Conservation (phyloP, 768 basidiomycete species). For the Tulasnella sp. region DNA sequence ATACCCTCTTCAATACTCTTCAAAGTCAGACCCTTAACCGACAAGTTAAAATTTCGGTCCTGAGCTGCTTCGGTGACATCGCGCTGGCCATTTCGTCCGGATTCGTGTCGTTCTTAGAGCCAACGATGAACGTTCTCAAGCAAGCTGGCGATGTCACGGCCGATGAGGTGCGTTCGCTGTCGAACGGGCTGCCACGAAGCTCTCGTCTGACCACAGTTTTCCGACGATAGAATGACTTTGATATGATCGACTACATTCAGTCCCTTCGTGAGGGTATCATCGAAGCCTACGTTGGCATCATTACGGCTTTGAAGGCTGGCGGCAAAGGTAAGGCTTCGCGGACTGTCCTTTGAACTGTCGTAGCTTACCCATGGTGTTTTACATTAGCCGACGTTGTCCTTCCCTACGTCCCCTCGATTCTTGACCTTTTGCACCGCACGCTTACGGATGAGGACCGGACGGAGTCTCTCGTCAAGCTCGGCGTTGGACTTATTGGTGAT, state of each 20-base stretch:
- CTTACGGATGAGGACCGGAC: slow-evolving; percentile 72
- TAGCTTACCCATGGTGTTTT: background rate
- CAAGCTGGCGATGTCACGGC: slow-evolving; percentile 85
- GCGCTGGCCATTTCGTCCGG: slow-evolving; percentile 78
- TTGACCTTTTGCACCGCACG: slow-evolving; percentile 72
- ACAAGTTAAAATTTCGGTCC: slow-evolving; percentile 92
- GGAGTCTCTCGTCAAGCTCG: slow-evolving; percentile 61
- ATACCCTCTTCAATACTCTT: slow-evolving; percentile 78
- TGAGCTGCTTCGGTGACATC: slow-evolving; percentile 94
- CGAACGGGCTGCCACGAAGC: background rate
- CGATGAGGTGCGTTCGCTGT: slow-evolving; percentile 51
- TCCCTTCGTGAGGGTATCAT: slow-evolving; percentile 88
- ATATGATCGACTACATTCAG: slow-evolving; percentile 85
- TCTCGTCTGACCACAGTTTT: slow-evolving; percentile 5
- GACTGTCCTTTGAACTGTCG: background rate
- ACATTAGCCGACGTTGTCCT: slow-evolving; percentile 41
- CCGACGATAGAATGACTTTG: slow-evolving; percentile 55
- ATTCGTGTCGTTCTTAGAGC: slow-evolving; percentile 83
- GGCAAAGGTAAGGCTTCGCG: slow-evolving; percentile 47
- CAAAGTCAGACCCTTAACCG: slow-evolving; percentile 84
- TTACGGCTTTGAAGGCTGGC: slow-evolving; percentile 79
- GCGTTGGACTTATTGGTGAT: slow-evolving; percentile 84
- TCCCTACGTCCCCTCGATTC: slow-evolving; percentile 57
- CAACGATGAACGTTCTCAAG: slow-evolving; percentile 79
- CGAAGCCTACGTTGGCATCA: slow-evolving; percentile 93